phyloP scores from a whole-genome alignment of 2,329 filamentous ascomycete genomes.

The Fusarium brevicatenulatum region DNA sequence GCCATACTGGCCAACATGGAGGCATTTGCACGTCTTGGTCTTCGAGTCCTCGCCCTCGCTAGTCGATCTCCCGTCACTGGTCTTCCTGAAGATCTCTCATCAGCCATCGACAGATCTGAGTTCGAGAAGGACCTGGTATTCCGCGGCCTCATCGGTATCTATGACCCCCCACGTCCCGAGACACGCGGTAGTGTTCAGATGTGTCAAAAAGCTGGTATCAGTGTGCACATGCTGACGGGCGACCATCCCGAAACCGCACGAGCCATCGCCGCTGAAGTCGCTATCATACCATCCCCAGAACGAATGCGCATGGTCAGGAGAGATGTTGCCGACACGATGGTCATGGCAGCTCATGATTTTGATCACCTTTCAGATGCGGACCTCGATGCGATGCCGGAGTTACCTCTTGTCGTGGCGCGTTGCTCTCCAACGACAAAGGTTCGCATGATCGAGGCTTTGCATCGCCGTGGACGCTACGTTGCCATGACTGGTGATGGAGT shows the following conservation, averaged over 20 bases:
- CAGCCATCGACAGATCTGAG: conserved; percentile 25
- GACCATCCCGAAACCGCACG: conserved; percentile 70
- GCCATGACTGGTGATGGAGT: conserved; percentile 79
- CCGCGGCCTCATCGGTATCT: conserved; percentile 72
- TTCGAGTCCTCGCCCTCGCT: conserved; percentile 73
- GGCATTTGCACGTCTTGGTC: conserved; percentile 68
- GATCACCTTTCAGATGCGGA: conserved; percentile 70
- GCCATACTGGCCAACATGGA: conserved; percentile 73
- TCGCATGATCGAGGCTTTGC: conserved; percentile 78
- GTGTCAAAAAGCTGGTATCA: conserved; percentile 68
- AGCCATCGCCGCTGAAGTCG: conserved; percentile 69
- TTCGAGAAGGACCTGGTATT: conserved; percentile 68
- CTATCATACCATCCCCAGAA: conserved; percentile 63
- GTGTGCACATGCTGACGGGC: conserved; percentile 73
- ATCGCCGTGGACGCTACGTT: conserved; percentile 69
- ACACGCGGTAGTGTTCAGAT: conserved; percentile 63
- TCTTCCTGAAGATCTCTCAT: conserved; percentile 36
- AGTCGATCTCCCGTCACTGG: conserved; percentile 1
- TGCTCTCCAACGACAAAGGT: conserved; percentile 78
- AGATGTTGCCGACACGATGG: conserved; percentile 65
- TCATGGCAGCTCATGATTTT: conserved; percentile 72
- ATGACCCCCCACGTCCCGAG: conserved; percentile 74
- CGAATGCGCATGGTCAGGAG: conserved; percentile 52
- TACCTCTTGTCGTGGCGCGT: conserved; percentile 75
- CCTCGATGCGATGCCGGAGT: conserved; percentile 68